These are phyloP conservation scores for Pythium plurisporium DNA, from an alignment of 352 stramenopile species.

Conservation along the genomic window DNA sequence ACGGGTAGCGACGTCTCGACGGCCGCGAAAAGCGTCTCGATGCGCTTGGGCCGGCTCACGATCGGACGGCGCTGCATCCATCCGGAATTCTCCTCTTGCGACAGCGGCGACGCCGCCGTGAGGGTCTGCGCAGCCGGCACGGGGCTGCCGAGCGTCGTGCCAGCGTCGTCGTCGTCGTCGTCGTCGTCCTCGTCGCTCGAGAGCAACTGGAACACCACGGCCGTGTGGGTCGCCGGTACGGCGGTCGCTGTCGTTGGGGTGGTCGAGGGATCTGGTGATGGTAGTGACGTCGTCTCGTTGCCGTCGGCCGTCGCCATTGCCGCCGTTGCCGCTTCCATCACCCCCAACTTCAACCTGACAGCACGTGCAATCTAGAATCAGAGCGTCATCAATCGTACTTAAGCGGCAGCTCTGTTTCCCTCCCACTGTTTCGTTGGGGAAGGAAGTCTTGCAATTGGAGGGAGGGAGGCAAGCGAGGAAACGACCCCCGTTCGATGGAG, in stretches of 20 bases:
- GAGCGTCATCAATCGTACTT: conserved; percentile 15
- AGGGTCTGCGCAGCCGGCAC: conserved; percentile 12
- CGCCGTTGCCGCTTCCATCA: conserved; percentile 5
- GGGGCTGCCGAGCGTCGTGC: conserved; percentile 37
- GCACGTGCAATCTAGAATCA: neutral
- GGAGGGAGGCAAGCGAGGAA: no score
- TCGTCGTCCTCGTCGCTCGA: conserved; percentile 12
- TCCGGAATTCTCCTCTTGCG: neutral
- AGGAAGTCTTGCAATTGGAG: no score
- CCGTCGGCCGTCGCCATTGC: neutral
- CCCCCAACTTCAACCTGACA: conserved; percentile 20
- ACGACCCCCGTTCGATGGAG: conserved; percentile 25
- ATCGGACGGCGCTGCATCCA: neutral
- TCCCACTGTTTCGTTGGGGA: neutral
- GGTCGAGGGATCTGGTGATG: no score
- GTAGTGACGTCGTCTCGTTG: neutral
- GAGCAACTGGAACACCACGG: conserved; percentile 17
- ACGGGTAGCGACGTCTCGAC: neutral
- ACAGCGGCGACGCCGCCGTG: neutral
- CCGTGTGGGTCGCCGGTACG: conserved; percentile 6
- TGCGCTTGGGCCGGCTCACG: neutral
- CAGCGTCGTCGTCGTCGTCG: conserved; percentile 21
- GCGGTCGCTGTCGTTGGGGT: neutral
- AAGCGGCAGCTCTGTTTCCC: neutral
- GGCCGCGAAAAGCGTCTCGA: conserved; percentile 5